Evolutionary conservation across 108 stramenopile species (phyloP).

Genomic region (Cyclostephanos tholiformis): DNA sequence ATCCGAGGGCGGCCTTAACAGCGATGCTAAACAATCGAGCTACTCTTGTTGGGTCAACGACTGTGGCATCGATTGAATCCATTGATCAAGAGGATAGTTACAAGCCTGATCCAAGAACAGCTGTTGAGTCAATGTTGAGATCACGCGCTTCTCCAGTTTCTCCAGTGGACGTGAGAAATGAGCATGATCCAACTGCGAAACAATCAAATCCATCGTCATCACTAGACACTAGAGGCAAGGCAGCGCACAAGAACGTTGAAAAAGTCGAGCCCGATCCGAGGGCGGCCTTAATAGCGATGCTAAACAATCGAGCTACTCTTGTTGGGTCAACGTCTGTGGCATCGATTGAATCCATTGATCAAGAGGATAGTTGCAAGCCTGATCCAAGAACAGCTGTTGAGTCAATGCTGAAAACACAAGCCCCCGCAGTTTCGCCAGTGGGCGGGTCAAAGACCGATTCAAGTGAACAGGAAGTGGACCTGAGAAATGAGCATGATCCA

Average conservation of each 20-base stretch:
- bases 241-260: too few relatives aligned
- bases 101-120: slow-evolving; percentile 13
- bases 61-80: slow-evolving; percentile 27
- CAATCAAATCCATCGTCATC: too few relatives aligned
- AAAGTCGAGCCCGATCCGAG: too few relatives aligned
- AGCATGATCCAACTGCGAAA: slow-evolving; percentile 15
- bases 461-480: too few relatives aligned
- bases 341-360: too few relatives aligned
- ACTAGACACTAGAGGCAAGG: too few relatives aligned
- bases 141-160: slow-evolving; percentile 11
- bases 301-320: slow-evolving; percentile 16
- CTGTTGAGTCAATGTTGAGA: slow-evolving; percentile 14
- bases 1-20: neutral
- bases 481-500: too few relatives aligned
- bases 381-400: neutral
- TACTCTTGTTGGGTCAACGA: slow-evolving; percentile 5
- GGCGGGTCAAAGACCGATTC: too few relatives aligned
- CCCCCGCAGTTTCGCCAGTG: too few relatives aligned
- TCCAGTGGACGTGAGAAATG: slow-evolving; percentile 12
- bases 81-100: slow-evolving; percentile 11
- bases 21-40: slow-evolving; percentile 9
- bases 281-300: slow-evolving; percentile 31
- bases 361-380: too few relatives aligned
- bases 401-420: too few relatives aligned
- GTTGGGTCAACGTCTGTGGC: too few relatives aligned